Percentiles rank a stretch among this genome's conserved stretches.
phyloP scores from a whole-genome alignment of 2,329 filamentous ascomycete species.

The Pezicula carpinea region DNA sequence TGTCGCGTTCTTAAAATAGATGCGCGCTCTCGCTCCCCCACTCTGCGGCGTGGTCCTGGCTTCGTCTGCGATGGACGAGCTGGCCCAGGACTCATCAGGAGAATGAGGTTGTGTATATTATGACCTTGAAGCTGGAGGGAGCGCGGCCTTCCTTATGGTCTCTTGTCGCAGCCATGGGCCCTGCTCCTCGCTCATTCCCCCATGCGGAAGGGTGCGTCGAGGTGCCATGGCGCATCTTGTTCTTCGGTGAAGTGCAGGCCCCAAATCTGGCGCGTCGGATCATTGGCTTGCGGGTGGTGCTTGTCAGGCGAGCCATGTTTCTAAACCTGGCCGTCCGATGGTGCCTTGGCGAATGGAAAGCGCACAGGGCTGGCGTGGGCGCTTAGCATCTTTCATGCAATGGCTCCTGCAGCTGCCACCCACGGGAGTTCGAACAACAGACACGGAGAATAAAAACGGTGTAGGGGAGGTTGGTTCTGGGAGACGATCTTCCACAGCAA shows the following conservation, averaged over 20 bases:
- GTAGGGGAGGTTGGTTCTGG: background rate
- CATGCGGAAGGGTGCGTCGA: constrained; percentile 5
- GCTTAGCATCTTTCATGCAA: constrained; percentile 2
- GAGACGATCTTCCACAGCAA: background rate
- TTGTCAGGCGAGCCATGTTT: background rate
- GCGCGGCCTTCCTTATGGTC: constrained; percentile 16
- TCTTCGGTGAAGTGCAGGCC: constrained; percentile 9
- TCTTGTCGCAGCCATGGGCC: constrained; percentile 2
- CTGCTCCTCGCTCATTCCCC: background rate
- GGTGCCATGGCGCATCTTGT: background rate
- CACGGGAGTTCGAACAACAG: background rate
- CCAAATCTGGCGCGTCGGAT: constrained; percentile 18
- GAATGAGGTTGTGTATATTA: constrained; percentile 5
- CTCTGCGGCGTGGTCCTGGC: constrained; percentile 14
- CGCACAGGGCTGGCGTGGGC: background rate
- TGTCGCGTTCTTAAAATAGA: constrained; percentile 16
- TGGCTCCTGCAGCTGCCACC: background rate
- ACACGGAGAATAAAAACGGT: background rate
- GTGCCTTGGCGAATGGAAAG: background rate
- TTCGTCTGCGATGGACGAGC: constrained; percentile 20
- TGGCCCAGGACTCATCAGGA: constrained; percentile 20
- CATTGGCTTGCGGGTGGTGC: constrained; percentile 9
- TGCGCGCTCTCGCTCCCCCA: constrained; percentile 8
- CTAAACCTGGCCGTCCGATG: background rate
- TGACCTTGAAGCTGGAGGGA: constrained; percentile 17